Conservation (phyloP, 495 filamentous ascomycete species). For the Talaromyces proteolyticus region DNA sequence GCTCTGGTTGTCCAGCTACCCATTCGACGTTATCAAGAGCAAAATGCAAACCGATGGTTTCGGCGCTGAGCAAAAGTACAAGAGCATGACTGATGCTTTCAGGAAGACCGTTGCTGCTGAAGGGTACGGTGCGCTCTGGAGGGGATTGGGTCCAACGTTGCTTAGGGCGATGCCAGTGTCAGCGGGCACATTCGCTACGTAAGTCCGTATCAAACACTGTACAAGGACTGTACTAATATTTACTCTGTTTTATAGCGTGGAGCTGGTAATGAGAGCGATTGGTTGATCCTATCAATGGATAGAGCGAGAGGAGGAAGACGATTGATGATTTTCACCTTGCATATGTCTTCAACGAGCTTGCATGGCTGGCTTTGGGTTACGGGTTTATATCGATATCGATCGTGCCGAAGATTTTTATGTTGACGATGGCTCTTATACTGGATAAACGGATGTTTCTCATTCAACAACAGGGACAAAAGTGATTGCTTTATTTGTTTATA, state of each 20-base stretch:
- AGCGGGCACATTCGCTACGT: slow-evolving; percentile 90
- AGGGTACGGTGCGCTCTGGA: slow-evolving; percentile 87
- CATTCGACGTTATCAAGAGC: slow-evolving; percentile 96
- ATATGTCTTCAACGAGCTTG: no score
- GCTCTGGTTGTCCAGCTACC: slow-evolving; percentile 88
- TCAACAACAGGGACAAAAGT: neutral
- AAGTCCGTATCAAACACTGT: slow-evolving; percentile 20
- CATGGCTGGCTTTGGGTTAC: no score
- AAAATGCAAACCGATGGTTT: slow-evolving; percentile 99
- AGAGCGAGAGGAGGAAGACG: no score
- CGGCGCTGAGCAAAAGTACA: slow-evolving; percentile 60
- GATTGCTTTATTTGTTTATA: no score
- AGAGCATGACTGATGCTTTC: slow-evolving; percentile 86
- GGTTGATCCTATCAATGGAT: slow-evolving; percentile 15
- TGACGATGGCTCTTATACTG: no score
- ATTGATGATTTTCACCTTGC: no score
- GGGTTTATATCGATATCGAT: no score
- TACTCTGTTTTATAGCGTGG: slow-evolving; percentile 27
- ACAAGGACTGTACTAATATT: neutral
- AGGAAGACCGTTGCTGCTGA: slow-evolving; percentile 71
- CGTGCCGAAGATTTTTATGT: no score
- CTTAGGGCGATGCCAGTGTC: slow-evolving; percentile 96
- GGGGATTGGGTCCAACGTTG: slow-evolving; percentile 88
- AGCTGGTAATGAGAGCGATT: slow-evolving; percentile 40
- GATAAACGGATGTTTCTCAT: neutral